These are phyloP conservation scores for Coemansia reversa DNA, from an alignment of 192 early-diverging fungal species.

Conservation along the genomic window DNA sequence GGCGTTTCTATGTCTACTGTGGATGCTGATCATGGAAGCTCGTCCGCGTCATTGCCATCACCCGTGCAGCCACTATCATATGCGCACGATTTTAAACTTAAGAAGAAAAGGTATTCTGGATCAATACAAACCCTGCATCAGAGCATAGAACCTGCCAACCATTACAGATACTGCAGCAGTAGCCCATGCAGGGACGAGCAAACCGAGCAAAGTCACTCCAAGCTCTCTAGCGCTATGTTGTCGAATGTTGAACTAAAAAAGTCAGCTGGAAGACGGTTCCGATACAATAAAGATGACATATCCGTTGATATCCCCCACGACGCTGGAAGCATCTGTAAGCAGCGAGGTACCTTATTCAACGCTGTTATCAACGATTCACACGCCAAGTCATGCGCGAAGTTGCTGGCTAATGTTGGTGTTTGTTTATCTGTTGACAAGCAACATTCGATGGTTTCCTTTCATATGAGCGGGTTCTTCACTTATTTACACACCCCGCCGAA, in stretches of 20 bases:
- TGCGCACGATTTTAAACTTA: background rate
- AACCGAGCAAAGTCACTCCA: background rate
- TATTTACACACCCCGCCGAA: constrained; percentile 1
- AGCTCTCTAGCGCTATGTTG: background rate
- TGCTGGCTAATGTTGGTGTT: background rate
- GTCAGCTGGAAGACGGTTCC: background rate
- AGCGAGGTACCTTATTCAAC: background rate
- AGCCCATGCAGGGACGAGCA: background rate
- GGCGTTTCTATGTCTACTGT: background rate
- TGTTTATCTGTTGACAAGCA: background rate
- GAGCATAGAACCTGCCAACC: background rate
- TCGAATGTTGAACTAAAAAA: background rate
- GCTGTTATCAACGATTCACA: background rate
- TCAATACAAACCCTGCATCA: background rate
- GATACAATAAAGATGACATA: background rate
- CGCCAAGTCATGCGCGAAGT: background rate
- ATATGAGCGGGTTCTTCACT: background rate
- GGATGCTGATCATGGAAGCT: background rate
- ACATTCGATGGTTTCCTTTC: background rate
- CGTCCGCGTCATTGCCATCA: background rate
- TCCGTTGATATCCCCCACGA: constrained; percentile 20
- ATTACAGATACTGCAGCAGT: background rate
- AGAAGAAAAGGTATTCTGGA: background rate
- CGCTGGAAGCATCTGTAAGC: background rate
- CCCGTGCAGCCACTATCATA: background rate